A percentile compares a stretch with the other conserved stretches of the same genome.
Conservation (phyloP, 768 basidiomycete species). For the Tulasnella sp. region DNA sequence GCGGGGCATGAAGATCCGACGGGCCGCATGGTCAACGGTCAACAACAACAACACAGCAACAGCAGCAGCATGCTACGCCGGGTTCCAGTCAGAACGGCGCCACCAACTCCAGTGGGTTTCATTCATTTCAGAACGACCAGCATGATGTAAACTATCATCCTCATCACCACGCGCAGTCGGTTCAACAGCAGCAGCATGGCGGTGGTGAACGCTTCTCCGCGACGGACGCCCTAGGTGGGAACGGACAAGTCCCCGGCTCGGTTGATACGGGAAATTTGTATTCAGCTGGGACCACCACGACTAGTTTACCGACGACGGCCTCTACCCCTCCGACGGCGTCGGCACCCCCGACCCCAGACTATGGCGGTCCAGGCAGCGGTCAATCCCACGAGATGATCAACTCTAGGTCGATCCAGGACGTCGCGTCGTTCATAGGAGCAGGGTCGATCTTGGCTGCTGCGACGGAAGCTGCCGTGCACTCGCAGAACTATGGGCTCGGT, state of each 20-base stretch:
- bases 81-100: background rate
- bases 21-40: background rate
- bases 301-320: conserved; percentile 12
- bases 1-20: background rate
- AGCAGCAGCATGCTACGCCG: background rate
- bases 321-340: conserved; percentile 14
- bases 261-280: conserved; percentile 4
- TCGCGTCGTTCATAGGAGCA: conserved; percentile 2
- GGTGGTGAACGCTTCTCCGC: background rate
- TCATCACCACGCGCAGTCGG: background rate
- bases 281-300: conserved; percentile 16
- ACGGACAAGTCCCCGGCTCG: conserved; percentile 1
- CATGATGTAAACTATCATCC: conserved; percentile 5
- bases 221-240: background rate
- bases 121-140: conserved; percentile 4
- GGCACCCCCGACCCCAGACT: background rate
- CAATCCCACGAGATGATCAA: conserved; percentile 5
- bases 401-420: background rate
- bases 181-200: background rate
- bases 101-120: background rate
- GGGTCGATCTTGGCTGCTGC: background rate
- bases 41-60: background rate
- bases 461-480: background rate
- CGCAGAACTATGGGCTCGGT: background rate
- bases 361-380: background rate